Evolutionary conservation across 1,139 yeast genomes (phyloP).

Genomic region (Kluyveromyces sp.): DNA sequence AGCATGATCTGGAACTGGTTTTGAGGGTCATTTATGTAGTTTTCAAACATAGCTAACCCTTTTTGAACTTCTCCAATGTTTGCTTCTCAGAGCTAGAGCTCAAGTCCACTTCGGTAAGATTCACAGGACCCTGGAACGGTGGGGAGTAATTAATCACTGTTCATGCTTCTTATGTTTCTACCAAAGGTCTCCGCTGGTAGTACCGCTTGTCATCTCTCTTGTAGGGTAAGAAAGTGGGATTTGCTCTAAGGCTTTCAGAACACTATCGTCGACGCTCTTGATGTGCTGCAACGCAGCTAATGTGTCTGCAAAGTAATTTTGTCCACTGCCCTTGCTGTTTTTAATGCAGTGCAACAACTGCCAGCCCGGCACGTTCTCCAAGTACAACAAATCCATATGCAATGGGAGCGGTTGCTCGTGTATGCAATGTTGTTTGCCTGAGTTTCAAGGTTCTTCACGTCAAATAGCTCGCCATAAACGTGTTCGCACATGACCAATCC

Average conservation of each 20-base stretch:
- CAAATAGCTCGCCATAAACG: constrained; percentile 69
- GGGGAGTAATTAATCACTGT: constrained; percentile 70
- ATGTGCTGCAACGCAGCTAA: constrained; percentile 58
- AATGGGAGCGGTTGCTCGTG: constrained; percentile 59
- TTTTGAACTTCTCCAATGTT: constrained; percentile 32
- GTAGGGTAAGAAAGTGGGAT: constrained; percentile 67
- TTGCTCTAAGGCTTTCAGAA: constrained; percentile 52
- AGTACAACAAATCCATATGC: constrained; percentile 74
- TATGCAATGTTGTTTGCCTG: constrained; percentile 68
- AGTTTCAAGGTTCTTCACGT: constrained; percentile 51
- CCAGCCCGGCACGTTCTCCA: constrained; percentile 80
- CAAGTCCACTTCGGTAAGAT: constrained; percentile 36
- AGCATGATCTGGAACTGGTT: constrained; percentile 53
- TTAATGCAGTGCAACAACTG: constrained; percentile 63
- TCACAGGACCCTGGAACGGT: constrained; percentile 80
- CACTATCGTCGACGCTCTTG: constrained; percentile 48
- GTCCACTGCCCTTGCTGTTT: constrained; percentile 40
- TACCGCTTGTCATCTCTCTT: constrained; percentile 58
- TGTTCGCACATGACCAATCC: constrained; percentile 64
- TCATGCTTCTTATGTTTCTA: constrained; percentile 46
- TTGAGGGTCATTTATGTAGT: constrained; percentile 44
- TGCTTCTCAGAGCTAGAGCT: not conserved
- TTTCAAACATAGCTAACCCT: constrained; percentile 55
- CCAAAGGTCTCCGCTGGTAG: constrained; percentile 55
- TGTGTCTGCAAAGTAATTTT: constrained; percentile 63